Conservation (phyloP, 1,139 yeast species). For the Pichia sp. region DNA sequence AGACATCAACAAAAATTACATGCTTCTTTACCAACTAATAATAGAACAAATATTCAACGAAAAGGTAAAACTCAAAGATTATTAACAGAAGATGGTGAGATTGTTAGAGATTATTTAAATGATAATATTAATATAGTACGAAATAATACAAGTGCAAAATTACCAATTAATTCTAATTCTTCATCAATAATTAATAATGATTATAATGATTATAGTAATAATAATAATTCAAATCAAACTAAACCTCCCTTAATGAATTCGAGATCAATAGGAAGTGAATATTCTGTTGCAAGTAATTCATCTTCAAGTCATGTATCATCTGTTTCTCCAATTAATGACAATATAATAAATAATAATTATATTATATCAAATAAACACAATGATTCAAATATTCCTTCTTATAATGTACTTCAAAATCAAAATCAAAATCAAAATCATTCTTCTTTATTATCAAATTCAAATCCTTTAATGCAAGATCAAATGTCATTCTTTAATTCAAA, state of each 20-base stretch:
- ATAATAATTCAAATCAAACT: background rate
- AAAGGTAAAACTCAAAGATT: constrained; percentile 32
- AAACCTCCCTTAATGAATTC: background rate
- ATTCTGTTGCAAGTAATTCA: constrained; percentile 5
- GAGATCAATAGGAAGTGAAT: background rate
- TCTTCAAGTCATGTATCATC: constrained; percentile 6
- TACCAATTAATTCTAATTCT: constrained; percentile 18
- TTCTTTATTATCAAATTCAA: background rate
- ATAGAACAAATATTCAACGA: constrained; percentile 26
- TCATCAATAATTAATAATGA: background rate
- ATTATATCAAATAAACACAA: background rate
- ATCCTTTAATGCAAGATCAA: constrained; percentile 5
- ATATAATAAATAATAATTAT: constrained; percentile 3
- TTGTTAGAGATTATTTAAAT: constrained; percentile 30
- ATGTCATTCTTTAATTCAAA: constrained; percentile 9
- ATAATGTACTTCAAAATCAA: no score
- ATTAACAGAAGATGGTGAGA: constrained; percentile 28
- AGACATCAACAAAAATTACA: constrained; percentile 95
- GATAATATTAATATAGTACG: constrained; percentile 33
- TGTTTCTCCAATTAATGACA: constrained; percentile 13
- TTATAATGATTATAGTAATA: constrained; percentile 2
- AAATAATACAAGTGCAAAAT: constrained; percentile 30
- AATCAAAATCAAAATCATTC: background rate
- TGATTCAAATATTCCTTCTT: no score
- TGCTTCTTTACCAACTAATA: constrained; percentile 43